Conservation (phyloP, 1,284 basidiomycete species). For the Wolfiporia cocos region DNA sequence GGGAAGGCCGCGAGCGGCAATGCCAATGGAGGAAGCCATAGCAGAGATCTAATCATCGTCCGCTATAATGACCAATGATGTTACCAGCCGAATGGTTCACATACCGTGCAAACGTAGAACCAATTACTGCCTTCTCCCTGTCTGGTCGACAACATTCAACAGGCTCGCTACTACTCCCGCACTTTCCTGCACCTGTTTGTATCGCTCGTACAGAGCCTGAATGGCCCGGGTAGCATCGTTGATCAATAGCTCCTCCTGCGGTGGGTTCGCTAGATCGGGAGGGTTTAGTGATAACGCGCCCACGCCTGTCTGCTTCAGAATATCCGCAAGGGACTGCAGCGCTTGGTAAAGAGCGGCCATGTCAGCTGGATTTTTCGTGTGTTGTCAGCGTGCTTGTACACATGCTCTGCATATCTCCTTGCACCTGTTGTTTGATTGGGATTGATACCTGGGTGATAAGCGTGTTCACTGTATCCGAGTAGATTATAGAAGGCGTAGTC, state of each 20-base stretch:
- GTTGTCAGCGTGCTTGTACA: neutral
- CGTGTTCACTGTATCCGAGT: slow-evolving; percentile 36
- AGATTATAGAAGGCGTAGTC: neutral
- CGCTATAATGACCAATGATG: too few species aligned
- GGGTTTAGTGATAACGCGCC: slow-evolving; percentile 40
- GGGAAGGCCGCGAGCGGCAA: too few species aligned
- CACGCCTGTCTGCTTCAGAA: slow-evolving; percentile 43
- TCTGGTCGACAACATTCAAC: slow-evolving; percentile 18
- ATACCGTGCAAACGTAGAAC: too few species aligned
- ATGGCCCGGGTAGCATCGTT: slow-evolving; percentile 31
- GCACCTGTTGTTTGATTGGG: slow-evolving; percentile 43
- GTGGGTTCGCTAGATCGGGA: slow-evolving; percentile 14
- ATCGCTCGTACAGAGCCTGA: slow-evolving; percentile 32
- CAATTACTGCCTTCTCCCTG: slow-evolving; percentile 2
- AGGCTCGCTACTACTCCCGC: slow-evolving; percentile 34
- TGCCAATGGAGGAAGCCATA: too few species aligned
- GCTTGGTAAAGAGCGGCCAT: slow-evolving; percentile 40
- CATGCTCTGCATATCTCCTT: slow-evolving; percentile 4
- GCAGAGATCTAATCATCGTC: too few species aligned
- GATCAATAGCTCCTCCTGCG: slow-evolving; percentile 29
- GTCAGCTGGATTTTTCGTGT: slow-evolving; percentile 33
- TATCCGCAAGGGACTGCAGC: slow-evolving; percentile 35
- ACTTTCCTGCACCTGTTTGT: slow-evolving; percentile 37
- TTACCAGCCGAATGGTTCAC: too few species aligned
- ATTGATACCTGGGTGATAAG: slow-evolving; percentile 43